Conservation (phyloP, 2,329 filamentous ascomycete species). For the Aspergillus aculeatus region DNA sequence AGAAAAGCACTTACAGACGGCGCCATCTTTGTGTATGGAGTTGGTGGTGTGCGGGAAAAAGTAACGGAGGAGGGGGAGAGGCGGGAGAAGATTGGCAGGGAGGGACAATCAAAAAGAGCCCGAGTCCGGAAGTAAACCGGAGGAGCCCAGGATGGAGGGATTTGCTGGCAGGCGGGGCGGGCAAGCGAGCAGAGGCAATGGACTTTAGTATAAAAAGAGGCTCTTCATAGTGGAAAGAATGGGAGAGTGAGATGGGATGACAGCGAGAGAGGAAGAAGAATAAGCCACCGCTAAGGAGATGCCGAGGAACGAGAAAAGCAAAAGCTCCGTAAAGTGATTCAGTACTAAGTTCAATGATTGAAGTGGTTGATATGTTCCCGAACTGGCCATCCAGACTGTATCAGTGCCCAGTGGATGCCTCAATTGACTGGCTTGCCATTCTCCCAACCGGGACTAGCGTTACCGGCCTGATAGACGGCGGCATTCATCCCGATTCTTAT, state of each 20-base stretch:
- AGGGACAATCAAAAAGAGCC: background rate
- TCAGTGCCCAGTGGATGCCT: no score
- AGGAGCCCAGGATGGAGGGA: background rate
- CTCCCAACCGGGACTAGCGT: background rate
- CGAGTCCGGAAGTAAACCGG: background rate
- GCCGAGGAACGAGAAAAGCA: background rate
- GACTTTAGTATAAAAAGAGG: background rate
- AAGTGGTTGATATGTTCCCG: no score
- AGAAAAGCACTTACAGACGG: constrained; percentile 25
- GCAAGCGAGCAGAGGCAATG: background rate
- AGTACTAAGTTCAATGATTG: no score
- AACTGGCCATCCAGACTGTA: no score
- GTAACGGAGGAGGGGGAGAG: background rate
- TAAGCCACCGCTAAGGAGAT: background rate
- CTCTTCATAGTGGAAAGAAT: background rate
- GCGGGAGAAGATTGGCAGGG: background rate
- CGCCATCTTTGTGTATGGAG: constrained; percentile 22
- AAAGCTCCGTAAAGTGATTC: background rate
- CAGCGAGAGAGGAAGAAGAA: background rate
- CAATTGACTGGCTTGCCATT: no score
- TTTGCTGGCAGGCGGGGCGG: constrained; percentile 18
- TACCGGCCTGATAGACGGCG: background rate
- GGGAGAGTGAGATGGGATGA: background rate
- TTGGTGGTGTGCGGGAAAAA: background rate
- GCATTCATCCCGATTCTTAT: background rate